A percentile compares a stretch with the other conserved stretches of the same genome.
Conservation (phyloP, 2,329 filamentous ascomycete species). For the Calonectria pseudoreteaudii region DNA sequence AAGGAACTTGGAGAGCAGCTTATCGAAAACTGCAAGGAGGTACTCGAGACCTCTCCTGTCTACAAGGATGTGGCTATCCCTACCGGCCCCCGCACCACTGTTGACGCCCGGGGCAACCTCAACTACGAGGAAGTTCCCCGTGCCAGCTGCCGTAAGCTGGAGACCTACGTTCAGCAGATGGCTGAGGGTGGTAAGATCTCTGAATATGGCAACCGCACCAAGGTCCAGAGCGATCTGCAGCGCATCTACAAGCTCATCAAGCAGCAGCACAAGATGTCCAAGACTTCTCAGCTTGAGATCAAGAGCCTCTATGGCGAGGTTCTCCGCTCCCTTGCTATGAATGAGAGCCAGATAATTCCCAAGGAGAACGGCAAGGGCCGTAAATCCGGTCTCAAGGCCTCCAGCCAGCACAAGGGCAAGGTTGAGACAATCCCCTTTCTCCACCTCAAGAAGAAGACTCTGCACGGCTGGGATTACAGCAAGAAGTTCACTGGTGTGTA, state of each 20-base stretch:
- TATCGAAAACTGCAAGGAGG: conserved; percentile 97
- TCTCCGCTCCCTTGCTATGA: conserved; percentile 94
- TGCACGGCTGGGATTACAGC: conserved; percentile 98
- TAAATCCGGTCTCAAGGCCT: conserved; percentile 63
- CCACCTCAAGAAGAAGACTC: conserved; percentile 92
- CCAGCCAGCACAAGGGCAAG: conserved; percentile 81
- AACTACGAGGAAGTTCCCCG: conserved; percentile 90
- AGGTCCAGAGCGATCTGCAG: conserved; percentile 95
- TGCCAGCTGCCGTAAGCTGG: conserved; percentile 91
- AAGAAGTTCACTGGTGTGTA: conserved; percentile 97
- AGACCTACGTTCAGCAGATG: conserved; percentile 99
- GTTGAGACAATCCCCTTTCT: conserved; percentile 98
- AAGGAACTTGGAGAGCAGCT: conserved; percentile 94
- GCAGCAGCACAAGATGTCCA: conserved; percentile 97
- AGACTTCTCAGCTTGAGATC: conserved; percentile 95
- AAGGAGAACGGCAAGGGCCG: conserved; percentile 80
- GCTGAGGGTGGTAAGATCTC: conserved; percentile 98
- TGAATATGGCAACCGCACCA: conserved; percentile 97
- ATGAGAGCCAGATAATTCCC: conserved; percentile 95
- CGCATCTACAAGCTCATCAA: conserved; percentile 98
- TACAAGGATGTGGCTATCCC: conserved; percentile 97
- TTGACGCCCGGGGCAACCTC: conserved; percentile 92
- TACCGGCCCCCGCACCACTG: conserved; percentile 91
- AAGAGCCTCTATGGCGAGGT: conserved; percentile 95
- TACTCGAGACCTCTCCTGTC: conserved; percentile 83